A percentile compares a stretch with the other conserved stretches of the same genome.
These are phyloP conservation scores for Acorus calamus DNA, from an alignment of 106 monocot genomes.

Conservation along the genomic window DNA sequence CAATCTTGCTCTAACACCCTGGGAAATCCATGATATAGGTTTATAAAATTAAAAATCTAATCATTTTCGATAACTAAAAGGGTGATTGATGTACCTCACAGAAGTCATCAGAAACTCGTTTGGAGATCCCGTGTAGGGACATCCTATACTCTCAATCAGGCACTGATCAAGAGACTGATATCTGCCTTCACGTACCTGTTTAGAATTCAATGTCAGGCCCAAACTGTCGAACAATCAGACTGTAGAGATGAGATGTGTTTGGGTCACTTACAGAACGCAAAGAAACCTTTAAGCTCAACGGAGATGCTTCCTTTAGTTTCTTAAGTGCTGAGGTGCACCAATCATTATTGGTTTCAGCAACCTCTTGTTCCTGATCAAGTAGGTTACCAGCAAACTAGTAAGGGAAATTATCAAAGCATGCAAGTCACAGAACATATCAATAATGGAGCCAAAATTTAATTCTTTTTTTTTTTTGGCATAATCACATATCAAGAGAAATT, in stretches of 20 bases:
- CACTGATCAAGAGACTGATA: slow-evolving; percentile 89
- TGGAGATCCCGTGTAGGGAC: slow-evolving; percentile 79
- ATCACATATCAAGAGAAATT: too few relatives aligned
- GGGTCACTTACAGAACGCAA: slow-evolving; percentile 65
- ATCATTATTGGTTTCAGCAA: slow-evolving; percentile 45
- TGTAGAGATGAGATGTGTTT: neutral
- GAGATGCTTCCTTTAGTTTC: slow-evolving; percentile 86
- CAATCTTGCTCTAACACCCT: slow-evolving; percentile 83
- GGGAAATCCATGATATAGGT: neutral
- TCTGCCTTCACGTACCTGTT: slow-evolving; percentile 86
- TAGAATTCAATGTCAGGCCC: neutral
- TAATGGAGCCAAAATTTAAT: slow-evolving; percentile 3
- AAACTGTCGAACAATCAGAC: too few relatives aligned
- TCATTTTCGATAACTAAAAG: neutral
- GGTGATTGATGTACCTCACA: slow-evolving; percentile 43
- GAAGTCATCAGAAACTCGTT: slow-evolving; percentile 52
- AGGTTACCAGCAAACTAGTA: neutral
- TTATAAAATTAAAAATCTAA: neutral
- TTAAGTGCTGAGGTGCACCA: slow-evolving; percentile 84
- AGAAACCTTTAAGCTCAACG: slow-evolving; percentile 80
- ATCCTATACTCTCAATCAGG: slow-evolving; percentile 82
- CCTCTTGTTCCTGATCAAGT: slow-evolving; percentile 63
- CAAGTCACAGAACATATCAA: slow-evolving; percentile 33
- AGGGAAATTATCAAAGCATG: neutral
- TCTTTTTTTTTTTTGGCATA: too few relatives aligned